These are phyloP conservation scores for Excoecaria agallocha DNA, from an alignment of 345 rosid genomes.

Conservation along the genomic window DNA sequence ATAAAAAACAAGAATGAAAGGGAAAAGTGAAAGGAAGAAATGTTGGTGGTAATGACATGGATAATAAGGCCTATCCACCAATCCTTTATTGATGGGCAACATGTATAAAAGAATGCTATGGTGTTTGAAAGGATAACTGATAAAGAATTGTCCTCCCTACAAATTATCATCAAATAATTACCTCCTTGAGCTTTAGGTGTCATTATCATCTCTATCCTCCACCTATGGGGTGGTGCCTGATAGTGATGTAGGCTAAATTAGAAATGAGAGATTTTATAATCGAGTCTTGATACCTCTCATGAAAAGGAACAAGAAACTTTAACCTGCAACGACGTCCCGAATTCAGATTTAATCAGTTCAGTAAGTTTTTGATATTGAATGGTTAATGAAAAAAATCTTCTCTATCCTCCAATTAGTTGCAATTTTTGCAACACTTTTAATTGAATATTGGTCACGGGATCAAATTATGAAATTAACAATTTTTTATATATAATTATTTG, in stretches of 20 bases:
- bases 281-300: too few relatives aligned
- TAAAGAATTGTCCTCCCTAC: neutral
- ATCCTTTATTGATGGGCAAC: neutral
- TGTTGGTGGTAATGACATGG: neutral
- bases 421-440: too few relatives aligned
- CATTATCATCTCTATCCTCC: slow-evolving; percentile 5
- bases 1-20: neutral
- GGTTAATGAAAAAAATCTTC: too few relatives aligned
- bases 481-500: too few relatives aligned
- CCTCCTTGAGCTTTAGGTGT: neutral
- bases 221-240: too few relatives aligned
- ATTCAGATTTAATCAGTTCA: too few relatives aligned
- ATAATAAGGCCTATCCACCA: slow-evolving; percentile 7
- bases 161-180: neutral
- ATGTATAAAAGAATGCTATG: neutral
- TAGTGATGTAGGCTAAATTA: too few relatives aligned
- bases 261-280: too few relatives aligned
- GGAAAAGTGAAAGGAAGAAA: neutral
- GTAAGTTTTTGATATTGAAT: too few relatives aligned
- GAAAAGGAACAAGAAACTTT: too few relatives aligned
- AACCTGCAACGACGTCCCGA: too few relatives aligned
- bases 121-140: slow-evolving; percentile 7
- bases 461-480: neutral
- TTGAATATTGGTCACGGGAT: too few relatives aligned
- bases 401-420: neutral